Conservation (phyloP, 2,329 filamentous ascomycete genomes). For the Alternaria longipes region DNA sequence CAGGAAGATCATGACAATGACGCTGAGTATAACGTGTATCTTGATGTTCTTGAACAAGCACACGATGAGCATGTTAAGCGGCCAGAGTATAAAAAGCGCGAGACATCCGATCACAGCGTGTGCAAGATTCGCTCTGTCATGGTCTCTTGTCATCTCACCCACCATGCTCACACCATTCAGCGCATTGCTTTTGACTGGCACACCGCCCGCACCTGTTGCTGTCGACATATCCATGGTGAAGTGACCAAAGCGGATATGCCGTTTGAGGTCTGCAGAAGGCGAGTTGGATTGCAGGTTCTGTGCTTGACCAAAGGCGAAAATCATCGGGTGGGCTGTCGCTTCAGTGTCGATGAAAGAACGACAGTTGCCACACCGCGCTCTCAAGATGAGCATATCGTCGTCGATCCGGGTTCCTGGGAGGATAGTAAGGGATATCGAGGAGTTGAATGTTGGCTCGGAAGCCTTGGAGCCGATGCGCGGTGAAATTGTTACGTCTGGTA, state of each 20-base stretch:
- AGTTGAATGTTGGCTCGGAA: slow-evolving; percentile 48
- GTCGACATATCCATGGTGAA: slow-evolving; percentile 55
- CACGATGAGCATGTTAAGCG: slow-evolving; percentile 47
- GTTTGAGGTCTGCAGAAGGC: slow-evolving; percentile 44
- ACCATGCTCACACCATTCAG: slow-evolving; percentile 37
- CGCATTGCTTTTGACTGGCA: slow-evolving; percentile 39
- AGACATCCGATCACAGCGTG: slow-evolving; percentile 46
- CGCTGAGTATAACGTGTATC: slow-evolving; percentile 54
- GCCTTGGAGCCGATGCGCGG: slow-evolving; percentile 47
- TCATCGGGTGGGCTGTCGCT: slow-evolving; percentile 49
- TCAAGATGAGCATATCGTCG: slow-evolving; percentile 50
- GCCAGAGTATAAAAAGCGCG: slow-evolving; percentile 45
- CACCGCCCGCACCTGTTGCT: slow-evolving; percentile 48
- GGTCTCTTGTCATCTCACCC: slow-evolving; percentile 34
- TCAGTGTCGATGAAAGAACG: slow-evolving; percentile 47
- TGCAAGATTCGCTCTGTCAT: slow-evolving; percentile 39
- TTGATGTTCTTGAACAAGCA: slow-evolving; percentile 53
- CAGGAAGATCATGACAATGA: slow-evolving; percentile 50
- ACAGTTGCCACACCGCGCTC: slow-evolving; percentile 53
- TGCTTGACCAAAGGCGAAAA: slow-evolving; percentile 54
- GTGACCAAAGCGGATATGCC: slow-evolving; percentile 51
- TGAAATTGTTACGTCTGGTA: slow-evolving; percentile 49
- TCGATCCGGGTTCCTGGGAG: slow-evolving; percentile 44
- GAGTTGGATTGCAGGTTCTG: slow-evolving; percentile 41
- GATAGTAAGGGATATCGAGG: slow-evolving; percentile 39